These are phyloP conservation scores for Turritis glabra DNA, from an alignment of 345 rosid genomes.

Conservation along the genomic window DNA sequence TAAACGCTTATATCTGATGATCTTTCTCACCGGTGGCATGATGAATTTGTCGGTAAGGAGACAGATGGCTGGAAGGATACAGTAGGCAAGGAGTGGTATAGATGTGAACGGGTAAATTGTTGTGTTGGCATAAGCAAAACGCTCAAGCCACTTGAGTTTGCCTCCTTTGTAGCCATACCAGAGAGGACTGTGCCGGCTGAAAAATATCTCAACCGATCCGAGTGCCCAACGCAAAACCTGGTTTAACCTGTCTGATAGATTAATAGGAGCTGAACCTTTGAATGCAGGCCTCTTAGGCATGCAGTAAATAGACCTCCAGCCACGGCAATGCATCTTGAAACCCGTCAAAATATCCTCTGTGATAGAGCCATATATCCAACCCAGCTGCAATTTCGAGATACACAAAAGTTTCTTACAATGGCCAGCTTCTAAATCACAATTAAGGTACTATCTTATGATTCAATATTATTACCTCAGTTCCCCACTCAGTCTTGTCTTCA, in stretches of 20 bases:
- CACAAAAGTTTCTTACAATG: slow-evolving; percentile 17
- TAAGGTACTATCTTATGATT: background rate
- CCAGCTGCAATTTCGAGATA: slow-evolving; percentile 58
- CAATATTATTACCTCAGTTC: slow-evolving; percentile 66
- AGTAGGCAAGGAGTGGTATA: slow-evolving; percentile 87
- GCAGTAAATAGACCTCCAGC: slow-evolving; percentile 97
- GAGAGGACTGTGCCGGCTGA: slow-evolving; percentile 87
- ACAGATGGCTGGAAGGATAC: slow-evolving; percentile 89
- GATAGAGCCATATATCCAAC: slow-evolving; percentile 98
- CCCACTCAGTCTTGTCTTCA: slow-evolving; percentile 99
- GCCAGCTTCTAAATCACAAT: slow-evolving; percentile 12
- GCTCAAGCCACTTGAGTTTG: slow-evolving; percentile 91
- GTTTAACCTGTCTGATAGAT: slow-evolving; percentile 90
- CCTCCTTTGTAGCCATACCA: slow-evolving; percentile 93
- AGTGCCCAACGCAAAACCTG: slow-evolving; percentile 99
- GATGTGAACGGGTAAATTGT: slow-evolving; percentile 97
- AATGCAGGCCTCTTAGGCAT: slow-evolving; percentile 93
- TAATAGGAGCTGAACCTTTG: slow-evolving; percentile 97
- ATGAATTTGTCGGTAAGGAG: slow-evolving; percentile 94
- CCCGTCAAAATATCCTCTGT: slow-evolving; percentile 97
- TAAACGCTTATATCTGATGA: background rate
- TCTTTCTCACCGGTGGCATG: slow-evolving; percentile 81
- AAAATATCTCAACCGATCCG: slow-evolving; percentile 98
- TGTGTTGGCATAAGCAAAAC: slow-evolving; percentile 88
- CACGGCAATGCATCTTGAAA: slow-evolving; percentile 98